Percentiles rank a stretch among this genome's conserved stretches.
phyloP scores from a whole-genome alignment of 768 basidiomycete species.

The Fistulinella prunicolor region DNA sequence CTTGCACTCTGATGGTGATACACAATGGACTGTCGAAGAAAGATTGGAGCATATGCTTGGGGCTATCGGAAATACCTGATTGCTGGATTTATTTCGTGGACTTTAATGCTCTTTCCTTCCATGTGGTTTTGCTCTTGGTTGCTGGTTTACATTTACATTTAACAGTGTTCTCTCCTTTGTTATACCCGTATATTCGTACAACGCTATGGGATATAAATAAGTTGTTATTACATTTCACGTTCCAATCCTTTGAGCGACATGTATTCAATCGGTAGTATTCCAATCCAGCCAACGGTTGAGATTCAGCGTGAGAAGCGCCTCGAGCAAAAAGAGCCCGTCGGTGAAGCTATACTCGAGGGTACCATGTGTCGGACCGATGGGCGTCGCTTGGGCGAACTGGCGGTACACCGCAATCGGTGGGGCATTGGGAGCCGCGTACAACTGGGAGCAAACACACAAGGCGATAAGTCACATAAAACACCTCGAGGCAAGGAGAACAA shows the following conservation, averaged over 20 bases:
- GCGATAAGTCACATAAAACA: slow-evolving; percentile 1
- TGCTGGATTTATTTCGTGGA: slow-evolving; percentile 26
- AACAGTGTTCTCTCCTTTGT: slow-evolving; percentile 8
- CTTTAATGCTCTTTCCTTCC: slow-evolving; percentile 1
- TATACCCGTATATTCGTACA: slow-evolving; percentile 34
- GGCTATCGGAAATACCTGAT: slow-evolving; percentile 32
- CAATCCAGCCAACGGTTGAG: slow-evolving; percentile 76
- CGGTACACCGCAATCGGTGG: slow-evolving; percentile 57
- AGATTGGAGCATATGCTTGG: slow-evolving; percentile 70
- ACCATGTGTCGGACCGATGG: slow-evolving; percentile 63
- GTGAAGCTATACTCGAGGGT: slow-evolving; percentile 62
- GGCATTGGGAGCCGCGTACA: slow-evolving; percentile 46
- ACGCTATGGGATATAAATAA: slow-evolving; percentile 34
- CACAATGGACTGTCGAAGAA: slow-evolving; percentile 73
- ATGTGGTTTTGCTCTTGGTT: slow-evolving; percentile 13
- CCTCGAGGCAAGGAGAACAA: background rate
- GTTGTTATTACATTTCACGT: slow-evolving; percentile 13
- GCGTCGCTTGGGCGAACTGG: slow-evolving; percentile 48
- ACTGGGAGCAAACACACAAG: slow-evolving; percentile 30
- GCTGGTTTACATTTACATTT: slow-evolving; percentile 19
- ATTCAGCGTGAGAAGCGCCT: slow-evolving; percentile 62
- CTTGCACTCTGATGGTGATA: slow-evolving; percentile 55
- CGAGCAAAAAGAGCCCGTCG: slow-evolving; percentile 56
- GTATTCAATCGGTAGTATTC: slow-evolving; percentile 37
- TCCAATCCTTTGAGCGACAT: slow-evolving; percentile 14